phyloP scores from a whole-genome alignment of 2,329 filamentous ascomycete species.

The Paraphaeosphaeria minitans region DNA sequence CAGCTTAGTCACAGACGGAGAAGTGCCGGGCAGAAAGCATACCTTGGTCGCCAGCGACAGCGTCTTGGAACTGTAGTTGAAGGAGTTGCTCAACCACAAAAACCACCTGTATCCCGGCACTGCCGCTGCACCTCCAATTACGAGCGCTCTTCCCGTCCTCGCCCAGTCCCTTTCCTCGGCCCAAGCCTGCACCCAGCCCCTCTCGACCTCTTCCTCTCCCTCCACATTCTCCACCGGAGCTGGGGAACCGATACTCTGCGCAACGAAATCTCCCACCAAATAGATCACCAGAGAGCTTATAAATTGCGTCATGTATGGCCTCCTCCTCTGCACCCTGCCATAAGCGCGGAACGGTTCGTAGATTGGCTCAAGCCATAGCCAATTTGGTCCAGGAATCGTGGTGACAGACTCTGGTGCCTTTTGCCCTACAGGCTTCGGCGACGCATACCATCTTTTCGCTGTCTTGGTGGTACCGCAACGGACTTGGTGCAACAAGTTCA shows the following conservation, averaged over 20 bases:
- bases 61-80: conserved; percentile 79
- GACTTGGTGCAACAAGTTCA: neutral
- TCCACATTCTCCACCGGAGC: conserved; percentile 1
- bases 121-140: conserved; percentile 73
- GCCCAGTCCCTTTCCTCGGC: conserved; percentile 52
- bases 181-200: conserved; percentile 46
- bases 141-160: conserved; percentile 72
- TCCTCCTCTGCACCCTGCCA: conserved; percentile 69
- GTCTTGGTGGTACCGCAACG: conserved; percentile 7
- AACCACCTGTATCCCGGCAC: conserved; percentile 87
- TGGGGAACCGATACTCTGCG: conserved; percentile 66
- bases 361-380: conserved; percentile 55
- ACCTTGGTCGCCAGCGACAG: conserved; percentile 73
- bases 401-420: conserved; percentile 24
- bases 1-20: neutral
- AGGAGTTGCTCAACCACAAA: conserved; percentile 76
- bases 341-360: conserved; percentile 61
- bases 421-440: conserved; percentile 27
- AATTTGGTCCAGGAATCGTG: conserved; percentile 51
- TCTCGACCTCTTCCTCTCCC: conserved; percentile 26
- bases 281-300: conserved; percentile 78
- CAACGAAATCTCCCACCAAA: conserved; percentile 75
- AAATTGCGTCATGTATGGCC: conserved; percentile 81
- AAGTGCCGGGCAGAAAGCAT: neutral
- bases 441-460: conserved; percentile 20